These are phyloP conservation scores for Aspergillus sclerotialis DNA, from an alignment of 2,329 filamentous ascomycete genomes.

Conservation along the genomic window DNA sequence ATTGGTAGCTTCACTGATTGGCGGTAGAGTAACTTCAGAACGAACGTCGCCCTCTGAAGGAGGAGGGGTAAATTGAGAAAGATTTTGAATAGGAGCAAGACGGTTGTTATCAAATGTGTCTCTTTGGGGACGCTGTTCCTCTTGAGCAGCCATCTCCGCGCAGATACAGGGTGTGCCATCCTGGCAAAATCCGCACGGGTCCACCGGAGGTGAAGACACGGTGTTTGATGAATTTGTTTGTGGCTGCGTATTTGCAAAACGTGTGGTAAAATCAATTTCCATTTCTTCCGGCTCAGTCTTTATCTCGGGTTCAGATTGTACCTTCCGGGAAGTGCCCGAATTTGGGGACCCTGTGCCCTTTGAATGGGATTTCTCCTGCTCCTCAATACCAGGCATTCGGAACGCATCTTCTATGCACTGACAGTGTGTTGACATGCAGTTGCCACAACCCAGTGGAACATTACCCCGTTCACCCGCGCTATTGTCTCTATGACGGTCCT, in stretches of 20 bases:
- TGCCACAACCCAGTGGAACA: slow-evolving; percentile 55
- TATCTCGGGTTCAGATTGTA: slow-evolving; percentile 42
- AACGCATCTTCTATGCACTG: slow-evolving; percentile 54
- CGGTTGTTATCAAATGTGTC: slow-evolving; percentile 33
- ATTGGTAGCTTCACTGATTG: slow-evolving; percentile 31
- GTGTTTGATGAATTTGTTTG: slow-evolving; percentile 15
- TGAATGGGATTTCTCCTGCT: slow-evolving; percentile 33
- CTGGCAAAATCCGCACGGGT: slow-evolving; percentile 75
- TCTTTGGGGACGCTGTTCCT: slow-evolving; percentile 37
- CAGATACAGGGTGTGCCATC: slow-evolving; percentile 78
- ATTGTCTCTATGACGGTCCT: slow-evolving; percentile 1
- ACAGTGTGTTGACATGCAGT: slow-evolving; percentile 58
- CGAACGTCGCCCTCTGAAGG: slow-evolving; percentile 53
- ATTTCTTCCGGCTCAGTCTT: slow-evolving; percentile 44
- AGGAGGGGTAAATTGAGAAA: slow-evolving; percentile 45
- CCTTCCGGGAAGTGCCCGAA: no score
- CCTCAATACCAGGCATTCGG: slow-evolving; percentile 35
- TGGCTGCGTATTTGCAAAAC: slow-evolving; percentile 46
- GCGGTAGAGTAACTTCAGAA: slow-evolving; percentile 41
- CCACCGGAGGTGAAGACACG: slow-evolving; percentile 41
- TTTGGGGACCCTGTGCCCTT: slow-evolving; percentile 40
- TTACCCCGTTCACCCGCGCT: slow-evolving; percentile 20
- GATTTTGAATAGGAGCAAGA: slow-evolving; percentile 40
- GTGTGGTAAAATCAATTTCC: slow-evolving; percentile 68
- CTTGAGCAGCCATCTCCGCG: slow-evolving; percentile 54